phyloP scores from a whole-genome alignment of 768 basidiomycete genomes.

The Naganishia friedmannii region DNA sequence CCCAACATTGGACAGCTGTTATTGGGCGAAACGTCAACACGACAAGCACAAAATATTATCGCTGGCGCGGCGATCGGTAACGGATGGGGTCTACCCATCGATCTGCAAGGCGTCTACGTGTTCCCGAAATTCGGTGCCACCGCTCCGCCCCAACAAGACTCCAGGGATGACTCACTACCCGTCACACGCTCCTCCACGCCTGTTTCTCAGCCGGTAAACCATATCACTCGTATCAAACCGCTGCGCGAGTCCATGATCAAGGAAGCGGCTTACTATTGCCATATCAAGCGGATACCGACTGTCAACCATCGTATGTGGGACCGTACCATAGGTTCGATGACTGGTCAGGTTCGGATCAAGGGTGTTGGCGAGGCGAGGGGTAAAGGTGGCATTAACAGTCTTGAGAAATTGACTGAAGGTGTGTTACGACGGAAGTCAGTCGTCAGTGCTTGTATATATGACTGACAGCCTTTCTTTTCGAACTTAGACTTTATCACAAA shows the following conservation, averaged over 20 bases:
- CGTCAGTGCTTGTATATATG: neutral
- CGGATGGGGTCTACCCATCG: conserved; percentile 47
- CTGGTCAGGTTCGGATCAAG: neutral
- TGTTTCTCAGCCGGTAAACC: neutral
- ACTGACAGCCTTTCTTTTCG: neutral
- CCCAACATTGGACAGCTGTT: conserved; percentile 45
- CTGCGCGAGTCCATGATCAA: conserved; percentile 46
- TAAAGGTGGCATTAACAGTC: conserved; percentile 41
- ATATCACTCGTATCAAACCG: conserved; percentile 40
- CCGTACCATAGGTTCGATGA: conserved; percentile 12
- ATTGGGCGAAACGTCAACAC: conserved; percentile 47
- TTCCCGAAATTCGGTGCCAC: conserved; percentile 8
- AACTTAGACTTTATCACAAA: conserved; percentile 46
- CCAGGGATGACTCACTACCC: neutral
- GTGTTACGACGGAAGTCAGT: neutral
- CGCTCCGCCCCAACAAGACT: neutral
- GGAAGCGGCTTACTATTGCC: conserved; percentile 46
- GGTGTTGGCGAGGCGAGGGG: conserved; percentile 39
- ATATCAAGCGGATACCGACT: conserved; percentile 37
- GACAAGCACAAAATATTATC: conserved; percentile 47
- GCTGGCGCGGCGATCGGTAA: conserved; percentile 43
- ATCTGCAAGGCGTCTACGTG: conserved; percentile 34
- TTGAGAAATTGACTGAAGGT: conserved; percentile 50
- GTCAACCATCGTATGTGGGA: conserved; percentile 45
- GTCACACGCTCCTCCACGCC: conserved; percentile 9